Evolutionary conservation across 257 asterid genomes (phyloP), one percentile per base, ranked within the genome.

Genomic region (Datura wrightii): DNA sequence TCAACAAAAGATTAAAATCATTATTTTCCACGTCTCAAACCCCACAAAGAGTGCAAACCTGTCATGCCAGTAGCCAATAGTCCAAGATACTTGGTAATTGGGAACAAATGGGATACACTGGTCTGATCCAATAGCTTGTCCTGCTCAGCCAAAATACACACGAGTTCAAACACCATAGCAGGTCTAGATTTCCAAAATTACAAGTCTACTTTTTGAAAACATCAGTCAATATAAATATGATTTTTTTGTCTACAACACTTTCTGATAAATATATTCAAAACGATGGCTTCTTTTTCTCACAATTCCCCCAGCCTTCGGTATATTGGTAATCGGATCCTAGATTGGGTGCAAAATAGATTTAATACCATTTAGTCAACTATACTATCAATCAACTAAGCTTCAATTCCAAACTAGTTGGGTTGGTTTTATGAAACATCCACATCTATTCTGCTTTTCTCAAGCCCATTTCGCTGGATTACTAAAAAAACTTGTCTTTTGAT

Each of bases 91-190:
- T 95, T 92, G 10, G 99, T 95, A 76, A 95, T 89, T 37, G 92
- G 91, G 84, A 95, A 97, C 96, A 97, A 83, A 88, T 94, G 99
- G 76, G 97, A 90, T 37, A 97, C 95, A 86, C 99, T 97, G 1
- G 97, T 95, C 87, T 97, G 97, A 89, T 97, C 99, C 92, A 97
- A 90, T 79, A 97, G 93, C 87, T 97, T 97, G 94, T 97, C 99
- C 99, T 97, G 96, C 85, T 59, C 91, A 78, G 31, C 15, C 63
- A 78, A 78, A 52, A 31, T 52, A 78, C 46, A 76, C 24, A 87
- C n/a, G 84, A 46, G 60, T 86, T 19, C 66, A 74, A 79, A 53
- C 67, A 74, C 55, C 39, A 59, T 6, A 86, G 63, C 7, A 8
- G 19, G 34, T 78, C 52, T 8, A 52, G 3, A 78, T 3, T 13